Base-by-base conservation (phyloP, 1,139 yeast species). In the Hyphopichia wangnamkhiaoensis region DNA sequence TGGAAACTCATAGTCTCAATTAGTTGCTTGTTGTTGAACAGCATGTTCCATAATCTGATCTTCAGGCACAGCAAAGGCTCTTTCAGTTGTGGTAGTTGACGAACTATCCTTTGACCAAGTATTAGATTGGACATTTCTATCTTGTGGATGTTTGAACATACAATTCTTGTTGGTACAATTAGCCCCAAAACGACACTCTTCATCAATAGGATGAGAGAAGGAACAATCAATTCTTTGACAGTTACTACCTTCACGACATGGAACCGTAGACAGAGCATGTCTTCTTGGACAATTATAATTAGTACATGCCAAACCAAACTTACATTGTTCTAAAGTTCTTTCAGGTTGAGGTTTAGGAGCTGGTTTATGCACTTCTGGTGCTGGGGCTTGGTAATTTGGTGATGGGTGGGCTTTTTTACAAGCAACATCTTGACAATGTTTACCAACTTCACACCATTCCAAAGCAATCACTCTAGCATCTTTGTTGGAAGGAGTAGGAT, bases 401-500 rank as follows among this genome's bases (percentile, higher is more conserved):
- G 95, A 87, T 3, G 95, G 88, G 61, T 89, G 96, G 0, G 95
- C 91, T 54, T 78, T 82, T 37, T 69, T 68, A 65, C 96, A 89
- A 15, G 54, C 52, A 1, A 73, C 58, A 57, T 88, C 79, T 32
- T 63, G 54, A 66, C 96, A 89, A 23, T 65, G 62, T 47, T 82
- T 75, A 45, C 87, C 89, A 35, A 71, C 79, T 20, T 82, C 68
- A 67, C 96, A 89, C 95, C 95, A 87, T 48, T 81, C 83, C 41
- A 80, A 67, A 16, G 76, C 74, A 18, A 76, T 68, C 28, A 89
- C 88, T 50, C 81, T 80, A 18, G 90, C 89, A 43, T 76, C 79
- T 43, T 76, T 79, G 59, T 85, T 87, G 13, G 89, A 86, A 1
- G 95, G 94, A 1, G 96, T 87, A 35, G 96, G 96, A 56, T 89